Percentiles rank a stretch among this genome's conserved stretches.
These are phyloP conservation scores for Pseudoscleropodium purum DNA, from an alignment of 225 moss, liverwort and hornwort genomes.

Conservation along the genomic window DNA sequence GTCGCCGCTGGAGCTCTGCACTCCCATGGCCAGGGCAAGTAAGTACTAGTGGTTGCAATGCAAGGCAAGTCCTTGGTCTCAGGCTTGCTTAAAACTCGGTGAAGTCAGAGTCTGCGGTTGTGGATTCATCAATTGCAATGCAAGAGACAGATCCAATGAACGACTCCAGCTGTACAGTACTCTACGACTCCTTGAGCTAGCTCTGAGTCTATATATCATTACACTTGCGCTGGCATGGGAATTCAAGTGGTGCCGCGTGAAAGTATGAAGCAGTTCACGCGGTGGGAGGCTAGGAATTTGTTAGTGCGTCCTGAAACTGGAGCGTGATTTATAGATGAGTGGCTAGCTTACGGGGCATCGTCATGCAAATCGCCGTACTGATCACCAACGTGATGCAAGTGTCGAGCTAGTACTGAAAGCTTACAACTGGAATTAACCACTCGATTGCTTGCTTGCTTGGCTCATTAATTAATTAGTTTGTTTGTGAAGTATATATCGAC, in stretches of 20 bases:
- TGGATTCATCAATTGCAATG: no score
- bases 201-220: not conserved
- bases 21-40: not conserved
- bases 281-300: no score
- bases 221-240: not conserved
- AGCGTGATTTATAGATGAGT: not conserved
- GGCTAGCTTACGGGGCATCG: not conserved
- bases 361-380: not conserved
- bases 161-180: not conserved
- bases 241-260: not conserved
- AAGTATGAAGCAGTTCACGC: not conserved
- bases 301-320: not conserved
- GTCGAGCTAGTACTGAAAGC: not conserved
- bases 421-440: not conserved
- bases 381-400: not conserved
- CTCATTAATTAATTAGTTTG: not conserved
- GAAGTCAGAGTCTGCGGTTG: not conserved
- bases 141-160: not conserved
- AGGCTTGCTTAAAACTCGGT: not conserved
- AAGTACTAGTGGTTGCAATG: not conserved
- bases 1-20: not conserved
- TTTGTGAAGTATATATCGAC: not conserved
- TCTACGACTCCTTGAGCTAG: not conserved
- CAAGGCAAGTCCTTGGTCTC: not conserved
- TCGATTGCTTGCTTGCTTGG: not conserved